Conservation (phyloP, 108 stramenopile species). For the Fragilaria crotonensis region DNA sequence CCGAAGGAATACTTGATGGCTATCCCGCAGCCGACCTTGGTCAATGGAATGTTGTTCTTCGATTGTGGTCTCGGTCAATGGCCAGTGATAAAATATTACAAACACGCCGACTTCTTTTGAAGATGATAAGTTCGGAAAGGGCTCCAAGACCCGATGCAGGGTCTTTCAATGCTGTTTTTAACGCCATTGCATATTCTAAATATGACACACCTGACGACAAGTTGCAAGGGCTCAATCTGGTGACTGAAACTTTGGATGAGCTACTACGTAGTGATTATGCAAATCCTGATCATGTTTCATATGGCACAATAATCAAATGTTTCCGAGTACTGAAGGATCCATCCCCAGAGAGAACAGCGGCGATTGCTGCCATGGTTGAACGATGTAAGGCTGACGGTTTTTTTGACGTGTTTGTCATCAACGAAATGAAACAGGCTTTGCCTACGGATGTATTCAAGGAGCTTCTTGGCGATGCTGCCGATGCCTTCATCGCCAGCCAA, state of each 20-base stretch:
- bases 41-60: background rate
- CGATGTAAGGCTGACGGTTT: no score
- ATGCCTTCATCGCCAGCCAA: no score
- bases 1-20: background rate
- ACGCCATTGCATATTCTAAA: background rate
- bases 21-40: background rate
- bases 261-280: background rate
- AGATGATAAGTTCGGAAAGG: background rate
- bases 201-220: background rate
- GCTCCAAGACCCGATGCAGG: background rate
- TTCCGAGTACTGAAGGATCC: background rate
- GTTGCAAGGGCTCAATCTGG: background rate
- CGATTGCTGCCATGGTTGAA: no score
- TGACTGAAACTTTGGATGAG: background rate
- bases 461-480: no score
- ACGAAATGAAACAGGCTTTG: no score
- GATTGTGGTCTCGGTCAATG: background rate
- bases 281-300: background rate
- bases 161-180: background rate
- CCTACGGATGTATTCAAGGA: background rate
- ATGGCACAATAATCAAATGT: background rate
- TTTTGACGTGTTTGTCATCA: no score
- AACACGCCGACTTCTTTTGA: background rate
- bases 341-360: background rate
- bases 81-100: background rate